phyloP scores from a whole-genome alignment of 345 rosid genomes.

The Hibiscus trionum region DNA sequence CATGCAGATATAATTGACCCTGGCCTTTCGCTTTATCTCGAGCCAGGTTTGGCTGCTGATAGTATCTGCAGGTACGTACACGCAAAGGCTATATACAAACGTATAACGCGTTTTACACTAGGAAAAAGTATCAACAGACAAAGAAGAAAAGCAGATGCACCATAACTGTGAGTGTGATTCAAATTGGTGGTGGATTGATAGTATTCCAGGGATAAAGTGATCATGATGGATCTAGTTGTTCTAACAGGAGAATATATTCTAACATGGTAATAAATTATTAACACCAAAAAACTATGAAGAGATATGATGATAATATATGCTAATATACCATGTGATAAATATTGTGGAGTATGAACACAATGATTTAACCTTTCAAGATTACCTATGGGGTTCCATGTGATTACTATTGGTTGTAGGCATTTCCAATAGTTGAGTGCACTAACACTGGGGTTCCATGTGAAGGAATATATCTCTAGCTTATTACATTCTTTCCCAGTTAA shows the following conservation, averaged over 20 bases:
- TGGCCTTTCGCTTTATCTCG: conserved; percentile 19
- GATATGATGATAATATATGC: not conserved
- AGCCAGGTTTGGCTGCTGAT: not conserved
- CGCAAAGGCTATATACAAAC: not conserved
- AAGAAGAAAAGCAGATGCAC: not conserved
- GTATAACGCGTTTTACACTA: not conserved
- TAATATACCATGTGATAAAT: not conserved
- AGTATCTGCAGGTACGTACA: not conserved
- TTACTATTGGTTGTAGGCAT: not conserved
- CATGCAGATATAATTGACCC: not conserved
- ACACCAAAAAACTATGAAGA: not conserved
- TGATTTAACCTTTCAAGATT: not conserved
- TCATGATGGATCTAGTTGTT: not conserved
- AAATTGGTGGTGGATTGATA: not conserved
- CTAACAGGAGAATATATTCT: not conserved
- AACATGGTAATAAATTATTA: not conserved
- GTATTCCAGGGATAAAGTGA: not conserved
- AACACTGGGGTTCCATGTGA: conserved; percentile 4
- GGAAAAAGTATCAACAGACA: not conserved
- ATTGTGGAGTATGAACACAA: not conserved
- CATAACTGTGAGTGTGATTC: not conserved
- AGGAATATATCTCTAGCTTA: not conserved
- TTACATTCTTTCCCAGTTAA: conserved; percentile 1
- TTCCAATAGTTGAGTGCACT: conserved; percentile 6
- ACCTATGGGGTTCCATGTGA: not conserved